Conservation (phyloP, 2,329 filamentous ascomycete species). For the Bipolaris zeicola region DNA sequence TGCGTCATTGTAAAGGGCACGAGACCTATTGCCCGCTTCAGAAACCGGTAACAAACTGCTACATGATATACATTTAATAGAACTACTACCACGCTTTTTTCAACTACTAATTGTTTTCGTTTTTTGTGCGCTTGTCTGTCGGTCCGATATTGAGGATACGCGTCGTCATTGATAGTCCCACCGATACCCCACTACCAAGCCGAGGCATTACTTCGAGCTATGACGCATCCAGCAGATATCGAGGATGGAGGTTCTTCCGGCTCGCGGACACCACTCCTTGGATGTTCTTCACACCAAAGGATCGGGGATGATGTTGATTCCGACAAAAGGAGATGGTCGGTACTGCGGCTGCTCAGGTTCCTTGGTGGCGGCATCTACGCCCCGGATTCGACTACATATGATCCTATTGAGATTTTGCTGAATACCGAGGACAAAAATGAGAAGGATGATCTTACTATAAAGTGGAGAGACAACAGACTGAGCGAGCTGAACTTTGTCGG, state of each 20-base stretch:
- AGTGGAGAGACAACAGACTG: constrained; percentile 50
- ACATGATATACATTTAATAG: background rate
- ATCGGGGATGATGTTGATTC: background rate
- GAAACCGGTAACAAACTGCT: background rate
- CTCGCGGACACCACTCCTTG: constrained; percentile 31
- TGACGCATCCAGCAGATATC: constrained; percentile 29
- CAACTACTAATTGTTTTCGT: no score
- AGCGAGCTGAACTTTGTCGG: constrained; percentile 52
- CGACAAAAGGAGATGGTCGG: constrained; percentile 8
- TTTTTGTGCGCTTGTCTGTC: background rate
- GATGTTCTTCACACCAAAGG: constrained; percentile 18
- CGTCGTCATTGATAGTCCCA: background rate
- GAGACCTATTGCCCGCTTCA: constrained; percentile 9
- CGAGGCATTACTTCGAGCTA: constrained; percentile 10
- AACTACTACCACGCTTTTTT: background rate
- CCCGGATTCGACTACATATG: constrained; percentile 43
- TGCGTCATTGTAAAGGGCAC: constrained; percentile 12
- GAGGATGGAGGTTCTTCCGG: constrained; percentile 24
- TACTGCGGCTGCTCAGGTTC: constrained; percentile 32
- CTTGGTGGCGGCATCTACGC: constrained; percentile 44
- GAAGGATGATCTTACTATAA: constrained; percentile 44
- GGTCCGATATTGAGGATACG: constrained; percentile 3
- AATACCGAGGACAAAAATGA: constrained; percentile 43
- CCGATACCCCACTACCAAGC: constrained; percentile 1
- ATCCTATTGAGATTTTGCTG: constrained; percentile 47